phyloP scores from a whole-genome alignment of 371 early-diverging fungal genomes.

The Mortierella sp. region DNA sequence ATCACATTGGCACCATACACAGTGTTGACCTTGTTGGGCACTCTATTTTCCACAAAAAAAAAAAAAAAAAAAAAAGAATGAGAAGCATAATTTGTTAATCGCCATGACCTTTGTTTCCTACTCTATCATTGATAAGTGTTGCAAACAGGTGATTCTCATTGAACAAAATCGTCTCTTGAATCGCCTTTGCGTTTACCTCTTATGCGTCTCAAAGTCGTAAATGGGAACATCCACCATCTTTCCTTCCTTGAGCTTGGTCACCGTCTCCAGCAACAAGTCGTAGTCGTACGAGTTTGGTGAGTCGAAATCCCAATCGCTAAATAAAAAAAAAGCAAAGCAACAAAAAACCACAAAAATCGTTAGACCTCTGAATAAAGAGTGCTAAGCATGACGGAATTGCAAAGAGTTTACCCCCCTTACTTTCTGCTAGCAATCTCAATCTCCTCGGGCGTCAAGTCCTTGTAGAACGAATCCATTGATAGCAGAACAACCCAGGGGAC shows the following conservation, averaged over 20 bases:
- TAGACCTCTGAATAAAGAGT: not conserved
- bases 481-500: conserved; percentile 92
- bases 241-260: conserved; percentile 83
- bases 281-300: conserved; percentile 64
- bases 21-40: conserved; percentile 74
- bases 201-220: conserved; percentile 78
- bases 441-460: conserved; percentile 83
- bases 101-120: not conserved
- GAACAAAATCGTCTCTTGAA: not conserved
- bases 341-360: not conserved
- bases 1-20: conserved; percentile 95
- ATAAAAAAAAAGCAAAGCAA: not conserved
- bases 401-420: conserved; percentile 55
- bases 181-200: conserved; percentile 46
- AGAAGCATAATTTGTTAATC: not conserved
- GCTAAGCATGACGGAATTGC: not conserved
- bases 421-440: conserved; percentile 75
- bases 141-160: not conserved
- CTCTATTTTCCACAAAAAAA: conserved; percentile 82
- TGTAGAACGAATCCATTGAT: conserved; percentile 97
- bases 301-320: conserved; percentile 52
- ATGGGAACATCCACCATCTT: conserved; percentile 75
- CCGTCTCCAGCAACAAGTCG: conserved; percentile 77
- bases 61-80: conserved; percentile 59
- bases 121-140: not conserved